A percentile compares a stretch with the other conserved stretches of the same genome.
phyloP scores from a whole-genome alignment of 345 rosid genomes.

The Salix koriyanagi region DNA sequence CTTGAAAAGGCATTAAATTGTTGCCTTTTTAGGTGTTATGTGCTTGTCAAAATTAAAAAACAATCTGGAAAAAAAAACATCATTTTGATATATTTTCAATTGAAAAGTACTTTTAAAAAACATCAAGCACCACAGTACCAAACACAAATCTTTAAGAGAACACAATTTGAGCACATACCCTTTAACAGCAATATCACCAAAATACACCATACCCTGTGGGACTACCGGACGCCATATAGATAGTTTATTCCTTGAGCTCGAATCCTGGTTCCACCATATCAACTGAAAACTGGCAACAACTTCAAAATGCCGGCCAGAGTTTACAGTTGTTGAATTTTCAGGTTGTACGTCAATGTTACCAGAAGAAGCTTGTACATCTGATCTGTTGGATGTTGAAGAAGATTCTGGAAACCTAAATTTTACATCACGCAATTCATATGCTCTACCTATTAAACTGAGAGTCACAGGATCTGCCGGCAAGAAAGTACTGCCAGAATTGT shows the following conservation, averaged over 20 bases:
- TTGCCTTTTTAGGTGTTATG: no score
- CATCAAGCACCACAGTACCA: no score
- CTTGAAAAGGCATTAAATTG: no score
- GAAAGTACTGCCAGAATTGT: conserved; percentile 78
- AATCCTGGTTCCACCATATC: conserved; percentile 82
- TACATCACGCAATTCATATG: conserved; percentile 70
- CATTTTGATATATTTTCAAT: no score
- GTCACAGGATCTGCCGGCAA: conserved; percentile 66
- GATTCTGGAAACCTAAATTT: conserved; percentile 53
- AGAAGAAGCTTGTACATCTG: conserved; percentile 34
- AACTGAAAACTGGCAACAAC: conserved; percentile 76
- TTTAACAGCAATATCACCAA: conserved; percentile 89
- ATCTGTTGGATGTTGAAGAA: conserved; percentile 33
- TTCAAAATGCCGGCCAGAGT: conserved; percentile 62
- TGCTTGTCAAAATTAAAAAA: no score
- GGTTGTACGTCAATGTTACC: conserved; percentile 27
- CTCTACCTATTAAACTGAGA: conserved; percentile 47
- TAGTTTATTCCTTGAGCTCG: conserved; percentile 66
- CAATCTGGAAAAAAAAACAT: no score
- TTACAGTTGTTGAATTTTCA: conserved; percentile 32
- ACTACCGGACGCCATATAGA: conserved; percentile 90
- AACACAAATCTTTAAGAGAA: not conserved
- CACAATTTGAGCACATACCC: conserved; percentile 50
- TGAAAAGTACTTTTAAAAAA: no score
- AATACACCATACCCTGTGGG: conserved; percentile 77